Percentiles rank a stretch among this genome's conserved stretches.
Conservation (phyloP, 495 filamentous ascomycete species). For the Pyrenula aspistea region DNA sequence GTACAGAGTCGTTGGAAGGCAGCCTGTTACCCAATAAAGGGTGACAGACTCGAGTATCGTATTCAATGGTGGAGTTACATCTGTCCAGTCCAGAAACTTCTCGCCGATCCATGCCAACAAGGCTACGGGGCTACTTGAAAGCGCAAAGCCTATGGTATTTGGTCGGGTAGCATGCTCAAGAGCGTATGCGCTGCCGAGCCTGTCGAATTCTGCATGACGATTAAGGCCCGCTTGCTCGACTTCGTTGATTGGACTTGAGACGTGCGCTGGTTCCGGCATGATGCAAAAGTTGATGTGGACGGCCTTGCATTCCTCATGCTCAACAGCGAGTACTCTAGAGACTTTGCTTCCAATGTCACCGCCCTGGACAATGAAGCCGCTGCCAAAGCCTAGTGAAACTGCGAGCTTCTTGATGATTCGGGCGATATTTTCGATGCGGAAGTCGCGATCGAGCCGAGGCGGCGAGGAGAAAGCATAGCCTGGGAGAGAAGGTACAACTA, state of each 20-base stretch:
- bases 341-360: slow-evolving; percentile 45
- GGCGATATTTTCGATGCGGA: slow-evolving; percentile 20
- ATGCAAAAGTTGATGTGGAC: no score
- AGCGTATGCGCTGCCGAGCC: slow-evolving; percentile 32
- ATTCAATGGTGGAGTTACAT: slow-evolving; percentile 28
- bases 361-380: slow-evolving; percentile 43
- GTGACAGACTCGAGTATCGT: slow-evolving; percentile 34
- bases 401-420: slow-evolving; percentile 40
- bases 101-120: slow-evolving; percentile 51
- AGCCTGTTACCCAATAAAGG: slow-evolving; percentile 47
- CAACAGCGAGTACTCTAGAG: slow-evolving; percentile 20
- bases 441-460: slow-evolving; percentile 24
- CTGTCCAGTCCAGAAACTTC: slow-evolving; percentile 46
- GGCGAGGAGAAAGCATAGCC: slow-evolving; percentile 38
- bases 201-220: slow-evolving; percentile 12
- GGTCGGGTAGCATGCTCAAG: slow-evolving; percentile 40
- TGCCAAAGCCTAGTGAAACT: slow-evolving; percentile 36
- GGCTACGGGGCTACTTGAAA: slow-evolving; percentile 39
- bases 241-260: slow-evolving; percentile 2
- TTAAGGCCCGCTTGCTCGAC: slow-evolving; percentile 10
- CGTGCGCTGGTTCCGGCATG: slow-evolving; percentile 1
- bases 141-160: slow-evolving; percentile 36
- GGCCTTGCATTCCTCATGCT: slow-evolving; percentile 18
- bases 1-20: slow-evolving; percentile 20
- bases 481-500: slow-evolving; percentile 45